Base-by-base conservation (phyloP, 108 stramenopile species). In the Nitzschia sp. region DNA sequence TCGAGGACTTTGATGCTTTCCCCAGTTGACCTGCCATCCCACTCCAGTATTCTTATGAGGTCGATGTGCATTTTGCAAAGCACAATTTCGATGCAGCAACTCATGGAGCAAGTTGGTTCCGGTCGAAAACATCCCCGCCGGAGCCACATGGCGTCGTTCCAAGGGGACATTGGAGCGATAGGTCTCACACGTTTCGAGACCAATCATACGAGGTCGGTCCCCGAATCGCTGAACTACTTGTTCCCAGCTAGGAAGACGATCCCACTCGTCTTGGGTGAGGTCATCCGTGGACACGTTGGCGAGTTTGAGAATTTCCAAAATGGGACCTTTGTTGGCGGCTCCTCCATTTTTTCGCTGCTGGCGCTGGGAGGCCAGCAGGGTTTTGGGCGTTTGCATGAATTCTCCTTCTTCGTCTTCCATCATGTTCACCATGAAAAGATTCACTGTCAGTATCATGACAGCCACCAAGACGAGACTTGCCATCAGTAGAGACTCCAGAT, bases 121-220 rank as follows among this genome's bases (percentile, higher is more conserved):
- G 0, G 95, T 91, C 64, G 90, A 91, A 79, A 96, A 96, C 45
- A 92, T 59, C 16, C 93, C 92, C 0, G 80, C 80, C 79, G 80
- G 74, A 21, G 78, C 85, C 33, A 86, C 58, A 15, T 79, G 44
- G n/a, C 83, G 75, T 5, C 52, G 9, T 25, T 63, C 19, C 29
- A 58, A 59, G 2, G 70, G 64, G 22, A 64, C 28, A 5, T 58
- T 60, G 11, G 53, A 17, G 55, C 78, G 76, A 71, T 71, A 89
- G 0, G 53, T 75, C 62, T 80, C 63, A 58, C 88, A 89, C 46
- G 71, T 59, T 17, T 86, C 88, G 30, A 85, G 68, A 19, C 88
- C 88, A 31, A 64, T 16, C 22, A 86, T 81, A 25, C 53, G 41
- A 1, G 85, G 73, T 45, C 79, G 54, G 35, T 47, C 23, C 13